Conservation (phyloP, 1,284 basidiomycete species). For the Trichosporon coremiiforme region DNA sequence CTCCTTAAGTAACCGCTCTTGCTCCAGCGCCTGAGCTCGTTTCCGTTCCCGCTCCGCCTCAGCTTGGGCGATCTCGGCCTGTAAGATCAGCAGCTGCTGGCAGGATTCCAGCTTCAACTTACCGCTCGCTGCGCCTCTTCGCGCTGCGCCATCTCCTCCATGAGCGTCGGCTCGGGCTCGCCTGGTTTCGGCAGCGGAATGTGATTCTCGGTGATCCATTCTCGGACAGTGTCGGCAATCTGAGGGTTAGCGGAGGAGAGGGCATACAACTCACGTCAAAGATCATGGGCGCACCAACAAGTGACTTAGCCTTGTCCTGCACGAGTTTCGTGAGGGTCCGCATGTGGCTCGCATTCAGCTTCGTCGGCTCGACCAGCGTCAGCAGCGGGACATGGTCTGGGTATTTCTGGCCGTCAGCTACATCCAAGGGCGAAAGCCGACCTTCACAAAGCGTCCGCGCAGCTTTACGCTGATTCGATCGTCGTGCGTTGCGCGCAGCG, state of each 20-base stretch:
- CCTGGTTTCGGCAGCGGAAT: conserved; percentile 46
- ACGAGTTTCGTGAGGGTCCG: conserved; percentile 45
- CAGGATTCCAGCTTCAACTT: conserved; percentile 25
- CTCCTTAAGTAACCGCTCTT: conserved; percentile 45
- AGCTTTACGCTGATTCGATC: conserved; percentile 47
- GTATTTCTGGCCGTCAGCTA: conserved; percentile 40
- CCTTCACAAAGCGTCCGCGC: conserved; percentile 49
- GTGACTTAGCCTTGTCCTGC: conserved; percentile 46
- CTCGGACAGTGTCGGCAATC: conserved; percentile 47
- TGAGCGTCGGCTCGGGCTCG: conserved; percentile 46
- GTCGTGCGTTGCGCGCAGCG: conserved; percentile 43
- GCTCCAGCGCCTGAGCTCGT: conserved; percentile 39
- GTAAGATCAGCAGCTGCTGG: conserved; percentile 1
- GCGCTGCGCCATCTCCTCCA: conserved; percentile 54
- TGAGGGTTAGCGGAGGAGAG: conserved; percentile 27
- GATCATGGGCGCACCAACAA: conserved; percentile 49
- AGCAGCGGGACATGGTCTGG: conserved; percentile 47
- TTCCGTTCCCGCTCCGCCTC: conserved; percentile 40
- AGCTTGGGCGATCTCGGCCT: conserved; percentile 43
- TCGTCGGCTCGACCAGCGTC: conserved; percentile 44
- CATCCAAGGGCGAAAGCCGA: conserved; percentile 24
- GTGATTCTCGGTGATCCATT: conserved; percentile 52
- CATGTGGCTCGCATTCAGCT: conserved; percentile 46
- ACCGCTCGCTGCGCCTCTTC: conserved; percentile 53
- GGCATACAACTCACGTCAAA: conserved; percentile 46